Evolutionary conservation across 352 stramenopile genomes (phyloP).

Genomic region (Phytophthora aleatoria): DNA sequence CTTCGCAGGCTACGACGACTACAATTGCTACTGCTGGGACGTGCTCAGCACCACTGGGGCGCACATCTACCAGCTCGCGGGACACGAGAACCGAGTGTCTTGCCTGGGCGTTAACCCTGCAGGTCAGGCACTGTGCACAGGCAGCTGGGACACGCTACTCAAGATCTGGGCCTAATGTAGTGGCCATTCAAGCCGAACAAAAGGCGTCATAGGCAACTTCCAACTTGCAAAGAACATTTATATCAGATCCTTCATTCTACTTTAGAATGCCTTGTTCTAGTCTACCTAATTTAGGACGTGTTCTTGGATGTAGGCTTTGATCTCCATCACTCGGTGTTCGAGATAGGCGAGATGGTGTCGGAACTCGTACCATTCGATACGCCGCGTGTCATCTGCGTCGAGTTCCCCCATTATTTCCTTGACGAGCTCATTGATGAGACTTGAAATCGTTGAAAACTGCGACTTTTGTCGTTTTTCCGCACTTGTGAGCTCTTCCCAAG

Average conservation of each 20-base stretch:
- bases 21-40: constrained; percentile 98
- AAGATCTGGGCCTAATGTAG: constrained; percentile 95
- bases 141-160: constrained; percentile 98
- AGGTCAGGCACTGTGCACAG: constrained; percentile 96
- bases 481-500: constrained; percentile 30
- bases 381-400: constrained; percentile 58
- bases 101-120: constrained; percentile 96
- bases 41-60: constrained; percentile 89
- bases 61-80: constrained; percentile 92
- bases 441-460: constrained; percentile 32
- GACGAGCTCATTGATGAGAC: constrained; percentile 48
- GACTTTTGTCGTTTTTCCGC: constrained; percentile 16
- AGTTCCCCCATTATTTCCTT: constrained; percentile 64
- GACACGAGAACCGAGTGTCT: constrained; percentile 97
- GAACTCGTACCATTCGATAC: constrained; percentile 82
- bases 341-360: constrained; percentile 74
- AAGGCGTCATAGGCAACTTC: background rate
- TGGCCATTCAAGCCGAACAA: background rate
- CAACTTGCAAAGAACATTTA: constrained; percentile 9
- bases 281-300: constrained; percentile 30
- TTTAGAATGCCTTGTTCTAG: background rate
- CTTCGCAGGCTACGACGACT: constrained; percentile 98
- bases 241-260: constrained; percentile 24
- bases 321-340: constrained; percentile 54
- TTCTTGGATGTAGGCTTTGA: constrained; percentile 56